A percentile compares a stretch with the other conserved stretches of the same genome.
phyloP scores from a whole-genome alignment of 2,329 filamentous ascomycete genomes.

The Xylaria sp. region DNA sequence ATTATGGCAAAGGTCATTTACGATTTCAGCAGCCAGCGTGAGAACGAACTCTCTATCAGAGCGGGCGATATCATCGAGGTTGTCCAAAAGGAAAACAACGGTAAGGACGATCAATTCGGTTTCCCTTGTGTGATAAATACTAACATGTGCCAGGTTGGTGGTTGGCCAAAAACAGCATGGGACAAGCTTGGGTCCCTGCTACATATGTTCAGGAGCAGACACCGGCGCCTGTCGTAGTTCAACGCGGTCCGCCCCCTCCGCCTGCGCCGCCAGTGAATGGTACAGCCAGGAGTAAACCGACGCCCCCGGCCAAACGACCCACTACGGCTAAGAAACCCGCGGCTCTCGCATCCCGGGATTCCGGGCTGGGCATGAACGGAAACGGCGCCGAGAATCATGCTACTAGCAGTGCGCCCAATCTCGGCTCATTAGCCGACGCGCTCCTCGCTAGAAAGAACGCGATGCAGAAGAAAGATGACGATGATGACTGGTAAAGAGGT shows the following conservation, averaged over 20 bases:
- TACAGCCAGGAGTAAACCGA: slow-evolving; percentile 55
- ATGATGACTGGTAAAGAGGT: slow-evolving; percentile 59
- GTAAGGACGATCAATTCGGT: slow-evolving; percentile 46
- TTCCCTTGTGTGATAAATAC: slow-evolving; percentile 13
- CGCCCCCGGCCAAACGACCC: slow-evolving; percentile 75
- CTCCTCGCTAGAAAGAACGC: slow-evolving; percentile 69
- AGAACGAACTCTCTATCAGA: slow-evolving; percentile 76
- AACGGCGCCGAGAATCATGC: slow-evolving; percentile 53
- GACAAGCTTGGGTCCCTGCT: slow-evolving; percentile 90
- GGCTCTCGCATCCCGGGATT: slow-evolving; percentile 66
- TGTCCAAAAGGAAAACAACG: slow-evolving; percentile 91
- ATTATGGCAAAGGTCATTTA: slow-evolving; percentile 86
- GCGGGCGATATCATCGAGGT: slow-evolving; percentile 81
- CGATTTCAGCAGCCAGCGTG: slow-evolving; percentile 78
- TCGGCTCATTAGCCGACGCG: slow-evolving; percentile 74
- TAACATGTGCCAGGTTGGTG: slow-evolving; percentile 72
- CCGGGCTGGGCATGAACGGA: slow-evolving; percentile 56
- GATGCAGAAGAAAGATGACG: slow-evolving; percentile 64
- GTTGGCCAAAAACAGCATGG: slow-evolving; percentile 68
- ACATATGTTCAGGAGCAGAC: slow-evolving; percentile 87
- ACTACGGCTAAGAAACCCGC: slow-evolving; percentile 66
- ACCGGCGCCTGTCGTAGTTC: slow-evolving; percentile 56
- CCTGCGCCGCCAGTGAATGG: slow-evolving; percentile 40
- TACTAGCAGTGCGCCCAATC: slow-evolving; percentile 64
- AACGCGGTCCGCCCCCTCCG: slow-evolving; percentile 61